Percentiles rank a stretch among this genome's conserved stretches.
Evolutionary conservation across 2,329 filamentous ascomycete genomes (phyloP).

Genomic region (Trichophyton benhamiae): DNA sequence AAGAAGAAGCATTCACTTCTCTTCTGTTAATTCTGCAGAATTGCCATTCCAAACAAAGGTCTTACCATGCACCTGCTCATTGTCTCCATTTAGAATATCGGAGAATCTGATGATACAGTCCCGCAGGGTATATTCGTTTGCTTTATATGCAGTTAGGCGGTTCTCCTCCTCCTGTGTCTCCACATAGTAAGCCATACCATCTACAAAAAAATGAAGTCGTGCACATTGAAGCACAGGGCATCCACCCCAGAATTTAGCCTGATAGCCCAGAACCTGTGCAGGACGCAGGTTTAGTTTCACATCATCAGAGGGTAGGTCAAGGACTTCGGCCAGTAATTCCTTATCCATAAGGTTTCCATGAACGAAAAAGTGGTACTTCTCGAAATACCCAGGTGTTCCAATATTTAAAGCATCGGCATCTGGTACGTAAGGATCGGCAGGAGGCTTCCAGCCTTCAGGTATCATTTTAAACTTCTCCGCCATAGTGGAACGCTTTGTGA

Average conservation of each 20-base stretch:
- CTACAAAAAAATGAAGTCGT: conserved; percentile 11
- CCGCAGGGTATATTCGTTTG: background rate
- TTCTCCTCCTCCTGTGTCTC: background rate
- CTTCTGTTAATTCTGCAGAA: background rate
- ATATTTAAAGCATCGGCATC: background rate
- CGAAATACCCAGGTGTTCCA: background rate
- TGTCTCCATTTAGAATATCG: background rate
- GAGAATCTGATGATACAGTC: background rate
- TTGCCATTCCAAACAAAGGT: conserved; percentile 4
- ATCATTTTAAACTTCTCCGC: background rate
- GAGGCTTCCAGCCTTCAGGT: conserved; percentile 2
- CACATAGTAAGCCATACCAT: conserved; percentile 18
- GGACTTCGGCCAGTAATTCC: conserved; percentile 16
- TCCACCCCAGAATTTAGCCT: conserved; percentile 21
- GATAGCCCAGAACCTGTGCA: conserved; percentile 17
- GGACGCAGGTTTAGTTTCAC: conserved; percentile 14
- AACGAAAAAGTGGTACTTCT: conserved; percentile 22
- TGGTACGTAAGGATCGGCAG: background rate
- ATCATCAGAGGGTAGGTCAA: conserved; percentile 12
- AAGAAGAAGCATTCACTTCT: background rate
- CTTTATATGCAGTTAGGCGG: conserved; percentile 5
- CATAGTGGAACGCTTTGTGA: conserved; percentile 1
- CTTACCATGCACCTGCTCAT: background rate
- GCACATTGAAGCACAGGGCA: conserved; percentile 19
- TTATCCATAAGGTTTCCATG: conserved; percentile 26